Base-by-base conservation (phyloP, 2,329 filamentous ascomycete genomes). In the Penicillium frequentans region DNA sequence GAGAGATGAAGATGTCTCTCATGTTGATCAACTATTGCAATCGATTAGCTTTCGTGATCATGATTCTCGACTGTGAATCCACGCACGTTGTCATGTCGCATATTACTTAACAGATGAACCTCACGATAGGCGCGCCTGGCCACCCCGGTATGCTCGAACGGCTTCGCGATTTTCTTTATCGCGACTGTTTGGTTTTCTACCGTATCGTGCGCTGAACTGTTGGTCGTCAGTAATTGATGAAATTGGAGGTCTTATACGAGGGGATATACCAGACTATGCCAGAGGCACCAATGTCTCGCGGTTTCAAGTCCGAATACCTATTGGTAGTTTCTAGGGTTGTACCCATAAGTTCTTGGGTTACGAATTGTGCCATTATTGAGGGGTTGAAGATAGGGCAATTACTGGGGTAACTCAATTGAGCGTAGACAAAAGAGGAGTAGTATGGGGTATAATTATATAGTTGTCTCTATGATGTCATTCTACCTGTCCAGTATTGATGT, bases 131-230 rank as follows among this genome's bases (percentile, higher is more conserved):
- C 98, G 73, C 95, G 86, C 82, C 98, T 98, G 54, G 95, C 95
- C 49, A 99, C 84, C 56, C 97, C 93, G 0, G 93, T 92, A n/a
- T 95, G 98, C 83, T 92, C 96, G 79, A 99, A 99, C 7, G 95
- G 95, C 82, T 98, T 98, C 91, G 97, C 97, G 72, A 99, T 98
- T 85, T 99, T 99, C 85, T 99, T 99, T 74, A 99, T 92, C 58
- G 95, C 95, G 57, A 99, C 95, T 77, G 92, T 92, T 76, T 96
- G 91, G 75, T 86, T 90, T 56, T 93, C 96, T 76, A 98, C 90
- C 80, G 97, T 92, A 77, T 99, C 95, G 79, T 91, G 92, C 51
- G 95, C 95, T 64, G 95, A 98, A 79, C 93, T 98, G 64, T 60
- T 37, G 29, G 19, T 5, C 21, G 19, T 49, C 14, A 49, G 29